Conservation (phyloP, 2,329 filamentous ascomycete genomes). For the Onygenales sp. region DNA sequence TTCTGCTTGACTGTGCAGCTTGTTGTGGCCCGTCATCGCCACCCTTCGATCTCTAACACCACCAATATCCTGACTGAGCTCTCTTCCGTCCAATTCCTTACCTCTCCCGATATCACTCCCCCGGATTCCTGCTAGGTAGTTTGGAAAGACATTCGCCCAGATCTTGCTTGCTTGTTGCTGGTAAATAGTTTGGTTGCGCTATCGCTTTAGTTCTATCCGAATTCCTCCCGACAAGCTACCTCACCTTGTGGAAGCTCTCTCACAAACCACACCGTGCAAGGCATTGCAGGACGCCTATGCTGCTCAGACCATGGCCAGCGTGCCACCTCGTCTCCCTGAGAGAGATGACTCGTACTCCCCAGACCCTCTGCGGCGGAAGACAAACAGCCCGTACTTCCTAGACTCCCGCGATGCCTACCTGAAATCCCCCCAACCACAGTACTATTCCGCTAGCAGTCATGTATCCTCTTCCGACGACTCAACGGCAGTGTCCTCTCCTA, state of each 20-base stretch:
- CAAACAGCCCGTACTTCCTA: not conserved
- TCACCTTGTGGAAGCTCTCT: not conserved
- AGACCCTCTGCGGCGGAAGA: conserved; percentile 18
- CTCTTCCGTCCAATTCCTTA: too few species aligned
- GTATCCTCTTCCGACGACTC: conserved; percentile 25
- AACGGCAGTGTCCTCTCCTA: conserved; percentile 29
- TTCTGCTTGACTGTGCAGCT: too few species aligned
- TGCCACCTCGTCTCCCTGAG: conserved; percentile 23
- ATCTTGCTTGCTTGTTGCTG: not conserved
- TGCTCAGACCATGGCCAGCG: conserved; percentile 22
- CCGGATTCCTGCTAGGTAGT: too few species aligned
- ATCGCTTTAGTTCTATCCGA: not conserved
- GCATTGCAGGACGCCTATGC: not conserved
- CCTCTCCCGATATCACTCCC: too few species aligned
- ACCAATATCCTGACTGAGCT: too few species aligned
- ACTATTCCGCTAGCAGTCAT: conserved; percentile 9
- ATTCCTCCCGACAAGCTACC: too few species aligned
- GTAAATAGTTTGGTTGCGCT: too few species aligned
- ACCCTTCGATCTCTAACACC: too few species aligned
- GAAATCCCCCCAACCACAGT: not conserved
- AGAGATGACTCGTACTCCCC: conserved; percentile 22
- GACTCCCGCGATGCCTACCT: conserved; percentile 15
- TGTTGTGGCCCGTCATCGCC: too few species aligned
- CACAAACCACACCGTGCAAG: not conserved
- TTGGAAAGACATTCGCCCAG: too few species aligned